Conservation (phyloP, 306 rosid species). For the Gastrolobium bilobum region DNA sequence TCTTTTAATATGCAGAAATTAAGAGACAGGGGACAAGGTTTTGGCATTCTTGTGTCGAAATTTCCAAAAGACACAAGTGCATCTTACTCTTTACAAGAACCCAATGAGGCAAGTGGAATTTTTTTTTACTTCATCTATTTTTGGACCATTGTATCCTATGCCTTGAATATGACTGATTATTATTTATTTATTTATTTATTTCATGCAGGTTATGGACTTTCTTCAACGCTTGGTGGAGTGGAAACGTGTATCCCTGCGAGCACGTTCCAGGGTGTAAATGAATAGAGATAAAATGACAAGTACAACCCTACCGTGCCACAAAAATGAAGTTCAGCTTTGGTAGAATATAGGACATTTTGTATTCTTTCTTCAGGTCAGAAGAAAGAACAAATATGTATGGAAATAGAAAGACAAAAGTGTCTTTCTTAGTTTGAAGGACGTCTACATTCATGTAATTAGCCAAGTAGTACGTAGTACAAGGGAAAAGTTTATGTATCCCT, state of each 20-base stretch:
- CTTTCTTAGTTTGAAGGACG: constrained; percentile 34
- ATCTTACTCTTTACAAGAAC: constrained; percentile 83
- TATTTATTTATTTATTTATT: background rate
- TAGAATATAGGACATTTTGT: constrained; percentile 47
- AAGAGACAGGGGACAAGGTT: constrained; percentile 90
- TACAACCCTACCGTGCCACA: constrained; percentile 48
- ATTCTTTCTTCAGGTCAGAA: constrained; percentile 29
- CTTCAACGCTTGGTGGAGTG: constrained; percentile 74
- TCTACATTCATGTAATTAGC: constrained; percentile 48
- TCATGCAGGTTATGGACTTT: constrained; percentile 71
- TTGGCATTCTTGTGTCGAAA: constrained; percentile 89
- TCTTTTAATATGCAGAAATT: constrained; percentile 56
- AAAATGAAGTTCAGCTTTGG: constrained; percentile 42
- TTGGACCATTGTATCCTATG: background rate
- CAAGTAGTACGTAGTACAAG: constrained; percentile 18
- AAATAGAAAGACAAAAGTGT: constrained; percentile 46
- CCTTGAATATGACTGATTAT: background rate
- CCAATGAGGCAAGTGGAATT: constrained; percentile 73
- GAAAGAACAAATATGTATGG: constrained; percentile 46
- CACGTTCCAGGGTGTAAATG: constrained; percentile 55
- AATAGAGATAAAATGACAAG: constrained; percentile 40
- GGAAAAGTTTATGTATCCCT: constrained; percentile 27
- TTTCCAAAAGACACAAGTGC: constrained; percentile 91
- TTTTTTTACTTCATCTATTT: background rate
- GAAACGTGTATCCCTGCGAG: constrained; percentile 53